These are phyloP conservation scores for Sphagnum contortum DNA, from an alignment of 225 moss, liverwort and hornwort genomes.

Conservation along the genomic window DNA sequence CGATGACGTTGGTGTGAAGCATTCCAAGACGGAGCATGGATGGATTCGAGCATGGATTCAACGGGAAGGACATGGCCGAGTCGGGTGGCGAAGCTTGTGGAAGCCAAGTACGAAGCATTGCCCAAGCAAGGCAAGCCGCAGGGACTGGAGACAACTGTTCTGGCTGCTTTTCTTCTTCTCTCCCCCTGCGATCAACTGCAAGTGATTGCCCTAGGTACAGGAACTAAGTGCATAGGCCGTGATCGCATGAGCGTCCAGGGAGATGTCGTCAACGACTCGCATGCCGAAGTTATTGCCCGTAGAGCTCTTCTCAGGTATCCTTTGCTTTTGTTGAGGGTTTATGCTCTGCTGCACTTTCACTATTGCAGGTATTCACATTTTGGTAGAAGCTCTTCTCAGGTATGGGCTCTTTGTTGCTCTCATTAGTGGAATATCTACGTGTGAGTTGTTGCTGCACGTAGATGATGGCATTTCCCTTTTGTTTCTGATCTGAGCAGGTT, in stretches of 20 bases:
- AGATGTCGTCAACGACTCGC: conserved; percentile 79
- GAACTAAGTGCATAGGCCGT: conserved; percentile 86
- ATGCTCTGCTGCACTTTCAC: no score
- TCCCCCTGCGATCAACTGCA: conserved; percentile 13
- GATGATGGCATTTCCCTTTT: no score
- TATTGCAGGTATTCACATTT: not conserved
- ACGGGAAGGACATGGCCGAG: conserved; percentile 27
- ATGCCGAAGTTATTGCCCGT: conserved; percentile 85
- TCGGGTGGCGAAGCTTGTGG: conserved; percentile 42
- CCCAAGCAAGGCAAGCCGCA: conserved; percentile 95
- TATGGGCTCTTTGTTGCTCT: not conserved
- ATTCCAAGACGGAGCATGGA: no score
- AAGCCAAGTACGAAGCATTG: conserved; percentile 56
- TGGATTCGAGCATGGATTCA: no score
- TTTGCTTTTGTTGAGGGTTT: no score
- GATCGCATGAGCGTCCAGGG: conserved; percentile 69
- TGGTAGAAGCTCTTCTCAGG: not conserved
- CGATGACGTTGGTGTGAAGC: no score
- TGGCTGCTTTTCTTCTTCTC: conserved; percentile 79
- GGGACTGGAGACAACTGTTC: conserved; percentile 77
- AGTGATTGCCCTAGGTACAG: conserved; percentile 73
- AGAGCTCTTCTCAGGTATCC: conserved; percentile 68
- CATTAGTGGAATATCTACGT: not conserved
- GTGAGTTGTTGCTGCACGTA: no score
- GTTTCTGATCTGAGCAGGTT: conserved; percentile 32